Evolutionary conservation across 306 rosid genomes (phyloP).

Genomic region (Fragaria nilgerrensis): DNA sequence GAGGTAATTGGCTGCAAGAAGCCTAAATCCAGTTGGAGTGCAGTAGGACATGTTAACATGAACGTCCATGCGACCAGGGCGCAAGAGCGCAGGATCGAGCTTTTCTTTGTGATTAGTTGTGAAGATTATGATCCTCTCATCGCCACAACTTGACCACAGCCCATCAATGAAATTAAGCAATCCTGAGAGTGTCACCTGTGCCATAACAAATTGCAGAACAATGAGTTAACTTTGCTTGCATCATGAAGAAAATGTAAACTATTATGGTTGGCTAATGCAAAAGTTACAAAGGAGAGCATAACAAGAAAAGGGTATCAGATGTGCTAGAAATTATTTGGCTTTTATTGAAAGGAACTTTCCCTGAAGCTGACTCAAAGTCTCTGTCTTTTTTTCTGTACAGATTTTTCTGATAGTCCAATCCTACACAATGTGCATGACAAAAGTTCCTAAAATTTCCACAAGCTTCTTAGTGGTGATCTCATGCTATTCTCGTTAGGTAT

Average conservation of each 20-base stretch:
- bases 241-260: neutral
- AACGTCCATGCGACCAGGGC: slow-evolving; percentile 55
- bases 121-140: slow-evolving; percentile 48
- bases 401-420: neutral
- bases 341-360: neutral
- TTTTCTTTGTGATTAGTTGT: slow-evolving; percentile 50
- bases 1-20: slow-evolving; percentile 35
- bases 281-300: neutral
- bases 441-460: neutral
- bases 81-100: slow-evolving; percentile 42
- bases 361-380: neutral
- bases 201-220: neutral
- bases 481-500: neutral
- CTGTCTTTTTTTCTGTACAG: neutral
- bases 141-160: slow-evolving; percentile 51
- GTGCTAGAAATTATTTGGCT: neutral
- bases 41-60: slow-evolving; percentile 54
- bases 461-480: neutral
- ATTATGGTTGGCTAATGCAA: neutral
- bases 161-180: slow-evolving; percentile 49
- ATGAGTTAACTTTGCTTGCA: neutral
- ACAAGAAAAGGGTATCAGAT: neutral
- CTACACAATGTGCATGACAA: neutral
- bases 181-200: slow-evolving; percentile 45
- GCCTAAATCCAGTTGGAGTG: slow-evolving; percentile 36